Percentiles rank a stretch among this genome's conserved stretches.
Conservation (phyloP, 1,139 yeast species). For the Lodderomyces pseudojiufengensis region DNA sequence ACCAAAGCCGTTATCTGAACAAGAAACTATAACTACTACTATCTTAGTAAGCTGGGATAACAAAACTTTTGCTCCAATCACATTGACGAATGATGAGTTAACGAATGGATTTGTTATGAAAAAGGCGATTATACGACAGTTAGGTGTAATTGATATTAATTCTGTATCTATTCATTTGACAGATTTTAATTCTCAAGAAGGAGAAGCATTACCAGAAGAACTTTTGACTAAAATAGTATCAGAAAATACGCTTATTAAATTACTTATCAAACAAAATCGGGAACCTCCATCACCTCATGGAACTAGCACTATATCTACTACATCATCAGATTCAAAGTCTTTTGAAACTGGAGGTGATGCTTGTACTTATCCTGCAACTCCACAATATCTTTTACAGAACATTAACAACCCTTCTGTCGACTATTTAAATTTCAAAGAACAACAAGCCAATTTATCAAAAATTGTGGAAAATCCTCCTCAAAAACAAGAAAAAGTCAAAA, state of each 20-base stretch:
- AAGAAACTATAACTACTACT: slow-evolving; percentile 6
- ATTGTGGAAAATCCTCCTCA: slow-evolving; percentile 14
- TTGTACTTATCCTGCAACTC: slow-evolving; percentile 54
- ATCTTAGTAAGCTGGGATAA: slow-evolving; percentile 64
- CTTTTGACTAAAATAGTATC: slow-evolving; percentile 29
- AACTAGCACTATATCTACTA: slow-evolving; percentile 36
- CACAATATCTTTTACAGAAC: slow-evolving; percentile 52
- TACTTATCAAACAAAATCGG: slow-evolving; percentile 36
- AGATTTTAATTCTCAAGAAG: slow-evolving; percentile 64
- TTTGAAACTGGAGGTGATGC: slow-evolving; percentile 41
- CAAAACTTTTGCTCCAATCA: slow-evolving; percentile 45
- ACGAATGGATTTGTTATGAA: slow-evolving; percentile 19
- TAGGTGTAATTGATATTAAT: slow-evolving; percentile 42
- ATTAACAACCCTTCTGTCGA: slow-evolving; percentile 40
- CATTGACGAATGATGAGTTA: slow-evolving; percentile 20
- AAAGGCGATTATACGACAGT: slow-evolving; percentile 38
- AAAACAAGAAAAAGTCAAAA: neutral
- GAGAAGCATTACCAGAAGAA: slow-evolving; percentile 55
- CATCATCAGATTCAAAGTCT: slow-evolving; percentile 48
- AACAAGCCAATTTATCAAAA: slow-evolving; percentile 15
- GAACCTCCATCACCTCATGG: slow-evolving; percentile 31
- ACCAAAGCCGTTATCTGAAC: slow-evolving; percentile 21
- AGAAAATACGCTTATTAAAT: slow-evolving; percentile 20
- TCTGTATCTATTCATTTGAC: slow-evolving; percentile 58
- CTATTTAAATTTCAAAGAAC: slow-evolving; percentile 62